Evolutionary conservation across 441 rosid species (phyloP).

Genomic region (Populus hybrid): DNA sequence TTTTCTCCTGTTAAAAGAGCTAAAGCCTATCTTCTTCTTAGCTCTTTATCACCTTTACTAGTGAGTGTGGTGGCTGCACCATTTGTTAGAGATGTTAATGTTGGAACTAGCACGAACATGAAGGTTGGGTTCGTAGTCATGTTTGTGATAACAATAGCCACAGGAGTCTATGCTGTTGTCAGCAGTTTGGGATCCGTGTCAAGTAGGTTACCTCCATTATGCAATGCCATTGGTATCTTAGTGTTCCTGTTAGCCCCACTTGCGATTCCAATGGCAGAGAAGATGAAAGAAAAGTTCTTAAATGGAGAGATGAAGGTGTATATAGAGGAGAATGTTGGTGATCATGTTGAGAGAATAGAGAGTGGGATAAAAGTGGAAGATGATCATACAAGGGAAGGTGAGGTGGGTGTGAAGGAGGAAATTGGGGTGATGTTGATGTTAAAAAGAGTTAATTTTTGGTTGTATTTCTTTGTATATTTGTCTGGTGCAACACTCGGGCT

Average conservation of each 20-base stretch:
- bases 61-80: slow-evolving; percentile 42
- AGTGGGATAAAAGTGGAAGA: slow-evolving; percentile 15
- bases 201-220: slow-evolving; percentile 23
- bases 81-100: slow-evolving; percentile 21
- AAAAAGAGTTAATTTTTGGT: slow-evolving; percentile 63
- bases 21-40: slow-evolving; percentile 57
- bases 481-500: slow-evolving; percentile 73
- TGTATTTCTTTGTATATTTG: slow-evolving; percentile 64
- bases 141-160: slow-evolving; percentile 56
- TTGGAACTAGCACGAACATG: slow-evolving; percentile 3
- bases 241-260: slow-evolving; percentile 53
- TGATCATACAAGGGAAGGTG: not conserved
- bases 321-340: slow-evolving; percentile 15
- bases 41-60: slow-evolving; percentile 50
- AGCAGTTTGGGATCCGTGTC: slow-evolving; percentile 43
- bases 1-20: slow-evolving; percentile 37
- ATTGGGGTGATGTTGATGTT: slow-evolving; percentile 57
- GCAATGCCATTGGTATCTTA: slow-evolving; percentile 43
- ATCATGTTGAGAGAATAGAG: slow-evolving; percentile 9
- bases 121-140: slow-evolving; percentile 39
- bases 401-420: slow-evolving; percentile 44
- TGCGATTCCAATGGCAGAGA: slow-evolving; percentile 37
- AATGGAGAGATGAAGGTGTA: slow-evolving; percentile 32
- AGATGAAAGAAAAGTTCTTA: slow-evolving; percentile 21
- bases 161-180: slow-evolving; percentile 61